Percentiles rank a stretch among this genome's conserved stretches.
Conservation (phyloP, 768 basidiomycete species). For the Tricholoma furcatifolium region DNA sequence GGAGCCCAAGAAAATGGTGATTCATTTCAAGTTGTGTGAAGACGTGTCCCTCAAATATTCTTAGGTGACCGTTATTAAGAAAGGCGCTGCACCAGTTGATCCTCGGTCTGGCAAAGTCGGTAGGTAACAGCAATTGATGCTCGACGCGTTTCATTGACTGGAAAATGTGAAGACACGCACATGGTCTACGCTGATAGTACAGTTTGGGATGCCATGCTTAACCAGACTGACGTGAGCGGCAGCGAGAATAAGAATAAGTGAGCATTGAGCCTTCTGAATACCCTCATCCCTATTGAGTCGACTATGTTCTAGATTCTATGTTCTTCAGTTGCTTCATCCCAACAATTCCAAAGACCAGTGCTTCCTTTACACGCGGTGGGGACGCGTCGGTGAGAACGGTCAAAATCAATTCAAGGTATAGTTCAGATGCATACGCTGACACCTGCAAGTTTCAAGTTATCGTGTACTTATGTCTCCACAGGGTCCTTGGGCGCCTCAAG, state of each 20-base stretch:
- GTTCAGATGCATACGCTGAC: too few relatives aligned
- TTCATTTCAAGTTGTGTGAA: conserved; percentile 1
- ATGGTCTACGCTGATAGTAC: conserved; percentile 43
- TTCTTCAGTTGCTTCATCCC: conserved; percentile 54
- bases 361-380: conserved; percentile 54
- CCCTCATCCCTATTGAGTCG: neutral
- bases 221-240: conserved; percentile 54
- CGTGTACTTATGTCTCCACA: conserved; percentile 18
- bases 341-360: conserved; percentile 35
- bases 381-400: conserved; percentile 60
- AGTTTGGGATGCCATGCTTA: conserved; percentile 62
- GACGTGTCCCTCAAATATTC: conserved; percentile 4
- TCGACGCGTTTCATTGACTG: neutral
- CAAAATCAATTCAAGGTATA: conserved; percentile 46
- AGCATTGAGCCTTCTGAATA: neutral
- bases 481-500: conserved; percentile 44
- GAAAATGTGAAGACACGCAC: conserved; percentile 39
- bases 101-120: conserved; percentile 41
- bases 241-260: conserved; percentile 58
- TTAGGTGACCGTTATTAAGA: conserved; percentile 42
- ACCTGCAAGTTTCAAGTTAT: neutral
- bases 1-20: conserved; percentile 46
- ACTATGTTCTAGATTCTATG: conserved; percentile 46
- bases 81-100: conserved; percentile 58
- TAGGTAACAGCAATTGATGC: conserved; percentile 28